Evolutionary conservation across 2,329 filamentous ascomycete species (phyloP).

Genomic region (Aureobasidium sp.): DNA sequence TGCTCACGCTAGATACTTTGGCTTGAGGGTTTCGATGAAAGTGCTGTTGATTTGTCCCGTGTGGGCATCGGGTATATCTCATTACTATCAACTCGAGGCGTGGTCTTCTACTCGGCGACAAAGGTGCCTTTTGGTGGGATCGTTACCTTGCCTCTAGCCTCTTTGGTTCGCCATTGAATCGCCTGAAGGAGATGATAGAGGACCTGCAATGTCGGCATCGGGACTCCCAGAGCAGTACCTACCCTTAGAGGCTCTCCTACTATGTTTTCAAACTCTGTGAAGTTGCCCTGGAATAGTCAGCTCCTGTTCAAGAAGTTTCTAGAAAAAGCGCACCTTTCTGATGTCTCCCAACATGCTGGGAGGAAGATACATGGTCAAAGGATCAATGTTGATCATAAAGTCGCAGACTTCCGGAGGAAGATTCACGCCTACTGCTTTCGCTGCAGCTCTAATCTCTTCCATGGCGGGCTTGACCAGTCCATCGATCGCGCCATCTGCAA

Average conservation of each 20-base stretch:
- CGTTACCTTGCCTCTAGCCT: conserved; percentile 6
- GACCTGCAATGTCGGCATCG: conserved; percentile 41
- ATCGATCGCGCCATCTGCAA: conserved; percentile 29
- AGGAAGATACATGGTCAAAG: conserved; percentile 39
- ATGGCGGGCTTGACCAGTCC: conserved; percentile 43
- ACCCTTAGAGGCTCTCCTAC: conserved; percentile 49
- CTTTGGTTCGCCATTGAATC: conserved; percentile 33
- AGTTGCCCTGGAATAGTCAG: conserved; percentile 34
- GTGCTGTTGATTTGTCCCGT: neutral
- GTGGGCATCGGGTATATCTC: neutral
- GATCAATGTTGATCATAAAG: conserved; percentile 40
- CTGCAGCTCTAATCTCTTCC: conserved; percentile 40
- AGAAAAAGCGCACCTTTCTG: conserved; percentile 28
- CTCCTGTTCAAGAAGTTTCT: neutral
- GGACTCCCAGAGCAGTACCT: conserved; percentile 39
- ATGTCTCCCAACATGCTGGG: conserved; percentile 49
- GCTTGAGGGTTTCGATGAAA: neutral
- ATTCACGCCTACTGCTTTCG: conserved; percentile 30
- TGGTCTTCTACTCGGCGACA: conserved; percentile 9
- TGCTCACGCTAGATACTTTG: neutral
- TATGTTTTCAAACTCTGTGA: conserved; percentile 48
- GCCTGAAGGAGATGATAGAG: conserved; percentile 42
- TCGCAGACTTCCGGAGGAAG: conserved; percentile 38
- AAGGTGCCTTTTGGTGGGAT: conserved; percentile 15
- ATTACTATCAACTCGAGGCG: neutral